These are phyloP conservation scores for Streptanthus diversifolius DNA, from an alignment of 345 rosid genomes.

Conservation along the genomic window DNA sequence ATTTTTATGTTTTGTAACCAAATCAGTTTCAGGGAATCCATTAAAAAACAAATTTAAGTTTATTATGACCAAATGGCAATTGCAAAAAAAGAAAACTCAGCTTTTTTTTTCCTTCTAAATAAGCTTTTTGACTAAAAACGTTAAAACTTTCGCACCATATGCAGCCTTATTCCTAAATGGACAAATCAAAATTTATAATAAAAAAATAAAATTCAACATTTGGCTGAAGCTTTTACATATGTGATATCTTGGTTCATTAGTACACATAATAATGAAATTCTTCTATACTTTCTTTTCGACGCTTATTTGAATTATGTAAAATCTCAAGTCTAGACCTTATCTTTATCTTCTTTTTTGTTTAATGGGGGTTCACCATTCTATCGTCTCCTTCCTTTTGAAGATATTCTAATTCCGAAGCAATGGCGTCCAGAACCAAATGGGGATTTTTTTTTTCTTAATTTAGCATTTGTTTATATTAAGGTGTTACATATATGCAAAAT, in stretches of 20 bases:
- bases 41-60: background rate
- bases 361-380: too few species aligned
- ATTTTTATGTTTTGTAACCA: background rate
- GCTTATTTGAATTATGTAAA: background rate
- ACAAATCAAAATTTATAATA: background rate
- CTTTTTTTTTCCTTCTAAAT: background rate
- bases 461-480: background rate
- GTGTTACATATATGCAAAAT: constrained; percentile 10
- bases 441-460: too few species aligned
- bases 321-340: constrained; percentile 16
- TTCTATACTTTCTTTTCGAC: background rate
- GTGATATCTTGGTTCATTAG: background rate
- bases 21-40: constrained; percentile 8
- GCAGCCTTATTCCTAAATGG: constrained; percentile 23
- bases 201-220: background rate
- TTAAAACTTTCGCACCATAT: background rate
- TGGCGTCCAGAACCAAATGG: too few species aligned
- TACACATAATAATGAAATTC: background rate
- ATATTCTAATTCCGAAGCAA: too few species aligned
- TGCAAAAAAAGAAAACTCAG: background rate
- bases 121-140: constrained; percentile 11
- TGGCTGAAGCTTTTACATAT: background rate
- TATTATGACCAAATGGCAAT: constrained; percentile 11
- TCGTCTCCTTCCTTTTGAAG: too few species aligned
- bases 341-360: too few species aligned